Conservation (phyloP, 2,329 filamentous ascomycete genomes). For the Aspergillus novoparasiticus region DNA sequence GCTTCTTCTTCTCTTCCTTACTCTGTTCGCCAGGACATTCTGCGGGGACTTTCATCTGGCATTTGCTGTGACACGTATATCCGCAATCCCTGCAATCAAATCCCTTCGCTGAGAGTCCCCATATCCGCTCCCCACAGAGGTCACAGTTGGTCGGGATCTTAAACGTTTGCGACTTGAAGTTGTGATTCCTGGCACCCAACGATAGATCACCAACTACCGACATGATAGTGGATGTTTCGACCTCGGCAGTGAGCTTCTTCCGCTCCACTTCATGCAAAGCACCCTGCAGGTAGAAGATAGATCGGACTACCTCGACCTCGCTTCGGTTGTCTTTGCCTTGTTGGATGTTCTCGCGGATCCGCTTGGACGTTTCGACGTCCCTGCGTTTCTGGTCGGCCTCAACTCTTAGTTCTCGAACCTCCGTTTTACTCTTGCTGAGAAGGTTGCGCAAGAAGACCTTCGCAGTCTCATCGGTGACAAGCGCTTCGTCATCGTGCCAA, state of each 20-base stretch:
- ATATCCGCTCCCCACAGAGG: conserved; percentile 92
- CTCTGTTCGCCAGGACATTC: conserved; percentile 91
- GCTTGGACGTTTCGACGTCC: conserved; percentile 79
- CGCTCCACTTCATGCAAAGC: conserved; percentile 81
- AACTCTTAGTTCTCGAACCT: conserved; percentile 75
- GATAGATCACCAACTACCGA: conserved; percentile 88
- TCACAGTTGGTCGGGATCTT: conserved; percentile 99
- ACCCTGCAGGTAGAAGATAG: conserved; percentile 84
- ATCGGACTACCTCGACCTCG: conserved; percentile 79
- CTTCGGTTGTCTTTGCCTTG: conserved; percentile 87
- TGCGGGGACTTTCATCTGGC: conserved; percentile 96
- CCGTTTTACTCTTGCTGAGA: conserved; percentile 83
- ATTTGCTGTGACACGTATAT: conserved; percentile 98
- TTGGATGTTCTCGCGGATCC: conserved; percentile 72
- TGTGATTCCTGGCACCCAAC: conserved; percentile 89
- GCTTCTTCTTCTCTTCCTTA: conserved; percentile 94
- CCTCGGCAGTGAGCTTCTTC: conserved; percentile 81
- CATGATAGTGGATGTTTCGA: conserved; percentile 93
- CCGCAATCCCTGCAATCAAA: conserved; percentile 96
- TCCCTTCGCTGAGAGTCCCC: conserved; percentile 94
- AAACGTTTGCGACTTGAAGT: conserved; percentile 98
- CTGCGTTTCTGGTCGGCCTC: conserved; percentile 84
- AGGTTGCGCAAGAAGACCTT: conserved; percentile 92
- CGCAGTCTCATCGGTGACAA: conserved; percentile 82
- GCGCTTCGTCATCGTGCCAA: conserved; percentile 90